Evolutionary conservation across 192 early-diverging fungal species (phyloP).

Genomic region (Coemansia erecta): DNA sequence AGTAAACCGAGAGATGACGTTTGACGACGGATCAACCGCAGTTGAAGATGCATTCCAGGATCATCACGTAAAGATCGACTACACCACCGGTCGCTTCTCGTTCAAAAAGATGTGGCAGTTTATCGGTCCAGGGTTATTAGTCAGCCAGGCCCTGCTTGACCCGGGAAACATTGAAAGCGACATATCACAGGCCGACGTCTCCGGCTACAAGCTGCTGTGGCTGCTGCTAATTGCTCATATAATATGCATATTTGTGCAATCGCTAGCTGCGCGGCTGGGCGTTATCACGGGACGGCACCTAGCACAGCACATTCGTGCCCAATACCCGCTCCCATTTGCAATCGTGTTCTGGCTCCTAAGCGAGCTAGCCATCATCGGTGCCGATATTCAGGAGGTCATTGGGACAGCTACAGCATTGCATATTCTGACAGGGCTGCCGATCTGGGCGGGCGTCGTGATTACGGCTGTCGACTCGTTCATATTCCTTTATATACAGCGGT

Average conservation of each 20-base stretch:
- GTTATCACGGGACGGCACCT: slow-evolving; percentile 67
- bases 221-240: slow-evolving; percentile 62
- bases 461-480: slow-evolving; percentile 82
- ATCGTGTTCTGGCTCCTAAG: slow-evolving; percentile 59
- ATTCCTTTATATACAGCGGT: slow-evolving; percentile 67
- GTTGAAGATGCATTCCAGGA: slow-evolving; percentile 35
- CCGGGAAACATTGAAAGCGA: slow-evolving; percentile 75
- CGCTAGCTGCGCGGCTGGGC: slow-evolving; percentile 60
- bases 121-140: slow-evolving; percentile 60
- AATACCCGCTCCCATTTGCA: slow-evolving; percentile 55
- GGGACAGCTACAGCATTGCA: slow-evolving; percentile 87
- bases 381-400: slow-evolving; percentile 78
- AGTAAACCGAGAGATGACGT: slow-evolving; percentile 5
- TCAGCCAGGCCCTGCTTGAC: slow-evolving; percentile 66
- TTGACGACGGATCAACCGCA: slow-evolving; percentile 36
- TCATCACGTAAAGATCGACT: slow-evolving; percentile 45
- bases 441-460: slow-evolving; percentile 77
- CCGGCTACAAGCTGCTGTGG: slow-evolving; percentile 68
- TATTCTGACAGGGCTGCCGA: slow-evolving; percentile 67
- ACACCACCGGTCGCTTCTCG: slow-evolving; percentile 48
- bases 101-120: slow-evolving; percentile 61
- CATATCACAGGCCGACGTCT: slow-evolving; percentile 60
- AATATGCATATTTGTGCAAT: slow-evolving; percentile 63
- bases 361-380: slow-evolving; percentile 69
- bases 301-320: slow-evolving; percentile 56